Percentiles rank a stretch among this genome's conserved stretches.
phyloP scores from a whole-genome alignment of 2,329 filamentous ascomycete genomes.

The Trichoderma sp. region DNA sequence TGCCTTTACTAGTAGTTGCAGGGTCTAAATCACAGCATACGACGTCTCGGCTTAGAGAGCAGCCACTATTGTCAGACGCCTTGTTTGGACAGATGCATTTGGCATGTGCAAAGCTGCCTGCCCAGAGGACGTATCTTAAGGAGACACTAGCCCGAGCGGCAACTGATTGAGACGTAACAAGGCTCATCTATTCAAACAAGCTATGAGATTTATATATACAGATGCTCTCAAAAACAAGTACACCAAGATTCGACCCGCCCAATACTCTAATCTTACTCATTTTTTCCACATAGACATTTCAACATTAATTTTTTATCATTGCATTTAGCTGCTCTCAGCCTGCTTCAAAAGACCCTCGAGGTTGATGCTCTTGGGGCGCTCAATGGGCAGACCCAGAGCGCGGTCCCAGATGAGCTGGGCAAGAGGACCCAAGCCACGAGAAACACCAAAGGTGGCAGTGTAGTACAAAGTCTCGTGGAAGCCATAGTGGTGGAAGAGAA shows the following conservation, averaged over 20 bases:
- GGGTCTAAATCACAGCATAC: neutral
- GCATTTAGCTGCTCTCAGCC: constrained; percentile 51
- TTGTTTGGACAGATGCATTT: neutral
- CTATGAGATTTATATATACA: constrained; percentile 14
- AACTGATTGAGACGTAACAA: neutral
- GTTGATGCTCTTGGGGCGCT: constrained; percentile 97
- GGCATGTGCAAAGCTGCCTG: neutral
- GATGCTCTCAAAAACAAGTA: constrained; percentile 1
- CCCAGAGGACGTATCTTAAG: neutral
- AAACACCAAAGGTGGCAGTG: constrained; percentile 72
- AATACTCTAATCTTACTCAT: neutral
- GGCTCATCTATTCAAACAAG: neutral
- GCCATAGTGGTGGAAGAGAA: constrained; percentile 97
- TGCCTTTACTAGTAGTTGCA: constrained; percentile 7
- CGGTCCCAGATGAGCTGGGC: constrained; percentile 97
- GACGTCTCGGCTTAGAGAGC: neutral
- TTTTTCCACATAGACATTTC: constrained; percentile 7
- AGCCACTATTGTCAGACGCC: neutral
- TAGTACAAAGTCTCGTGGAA: constrained; percentile 98
- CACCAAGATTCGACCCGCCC: neutral
- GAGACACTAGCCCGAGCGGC: neutral
- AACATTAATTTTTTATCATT: neutral
- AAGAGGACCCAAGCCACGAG: constrained; percentile 77
- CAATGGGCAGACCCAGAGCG: constrained; percentile 89
- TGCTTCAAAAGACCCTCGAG: constrained; percentile 80